A percentile compares a stretch with the other conserved stretches of the same genome.
Conservation (phyloP, 371 early-diverging fungal genomes). For the Mortierella sp. region DNA sequence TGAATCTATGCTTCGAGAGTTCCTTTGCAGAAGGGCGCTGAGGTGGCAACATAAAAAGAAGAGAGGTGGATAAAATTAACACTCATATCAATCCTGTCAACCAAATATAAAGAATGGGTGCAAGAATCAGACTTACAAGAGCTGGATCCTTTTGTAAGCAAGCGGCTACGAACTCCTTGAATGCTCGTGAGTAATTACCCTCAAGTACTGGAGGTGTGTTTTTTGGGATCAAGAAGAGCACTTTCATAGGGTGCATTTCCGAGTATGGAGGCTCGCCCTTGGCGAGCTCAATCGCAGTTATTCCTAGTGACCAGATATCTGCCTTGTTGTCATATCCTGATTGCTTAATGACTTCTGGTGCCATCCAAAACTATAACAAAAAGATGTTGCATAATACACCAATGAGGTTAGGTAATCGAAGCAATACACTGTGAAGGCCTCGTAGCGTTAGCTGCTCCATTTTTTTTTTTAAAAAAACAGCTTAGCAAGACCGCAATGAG, state of each 20-base stretch:
- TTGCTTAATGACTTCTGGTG: slow-evolving; percentile 97
- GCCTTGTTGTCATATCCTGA: slow-evolving; percentile 97
- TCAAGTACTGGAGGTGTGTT: slow-evolving; percentile 88
- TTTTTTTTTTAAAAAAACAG: background rate
- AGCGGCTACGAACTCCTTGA: slow-evolving; percentile 91
- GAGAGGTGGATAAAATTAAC: background rate
- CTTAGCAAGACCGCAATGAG: background rate
- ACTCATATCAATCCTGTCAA: background rate
- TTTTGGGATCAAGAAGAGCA: slow-evolving; percentile 94
- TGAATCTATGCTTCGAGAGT: slow-evolving; percentile 92
- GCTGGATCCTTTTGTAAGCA: slow-evolving; percentile 91
- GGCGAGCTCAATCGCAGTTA: slow-evolving; percentile 97
- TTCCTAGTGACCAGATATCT: slow-evolving; percentile 99
- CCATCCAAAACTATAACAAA: slow-evolving; percentile 90
- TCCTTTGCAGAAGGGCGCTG: slow-evolving; percentile 95
- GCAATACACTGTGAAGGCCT: background rate
- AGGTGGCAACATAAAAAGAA: background rate
- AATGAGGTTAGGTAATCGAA: background rate
- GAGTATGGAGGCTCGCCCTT: slow-evolving; percentile 95
- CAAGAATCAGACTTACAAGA: slow-evolving; percentile 59
- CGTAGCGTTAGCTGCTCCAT: background rate
- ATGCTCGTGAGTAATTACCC: slow-evolving; percentile 84
- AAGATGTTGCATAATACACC: background rate
- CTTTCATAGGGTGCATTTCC: slow-evolving; percentile 94
- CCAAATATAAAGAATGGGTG: background rate